Evolutionary conservation across 768 basidiomycete species (phyloP).

Genomic region (Gyrodon lividus): DNA sequence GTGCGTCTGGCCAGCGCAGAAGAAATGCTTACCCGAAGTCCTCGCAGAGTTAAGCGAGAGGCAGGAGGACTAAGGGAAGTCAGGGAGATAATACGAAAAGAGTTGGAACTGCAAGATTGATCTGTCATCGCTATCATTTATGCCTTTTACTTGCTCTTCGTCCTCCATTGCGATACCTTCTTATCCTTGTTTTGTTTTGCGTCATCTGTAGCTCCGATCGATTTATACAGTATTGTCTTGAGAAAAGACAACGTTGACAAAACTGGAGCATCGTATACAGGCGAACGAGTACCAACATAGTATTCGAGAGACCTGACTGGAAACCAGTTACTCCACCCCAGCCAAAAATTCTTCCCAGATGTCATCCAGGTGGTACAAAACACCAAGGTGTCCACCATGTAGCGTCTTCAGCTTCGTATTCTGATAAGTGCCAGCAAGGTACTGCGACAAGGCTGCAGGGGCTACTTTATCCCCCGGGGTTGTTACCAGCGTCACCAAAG

Average conservation of each 20-base stretch:
- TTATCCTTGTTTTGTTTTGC: slow-evolving; percentile 23
- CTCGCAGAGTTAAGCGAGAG: slow-evolving; percentile 67
- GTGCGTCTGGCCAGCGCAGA: slow-evolving; percentile 58
- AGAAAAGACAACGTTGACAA: too few relatives aligned
- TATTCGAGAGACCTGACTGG: too few relatives aligned
- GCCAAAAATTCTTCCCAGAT: slow-evolving; percentile 40
- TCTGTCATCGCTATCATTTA: slow-evolving; percentile 31
- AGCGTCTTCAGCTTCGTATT: slow-evolving; percentile 41
- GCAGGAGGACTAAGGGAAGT: slow-evolving; percentile 75
- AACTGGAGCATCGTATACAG: not conserved
- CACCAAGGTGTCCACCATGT: slow-evolving; percentile 50
- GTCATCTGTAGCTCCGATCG: slow-evolving; percentile 13
- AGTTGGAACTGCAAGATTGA: slow-evolving; percentile 69
- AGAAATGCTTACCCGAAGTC: slow-evolving; percentile 67
- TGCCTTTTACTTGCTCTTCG: slow-evolving; percentile 4
- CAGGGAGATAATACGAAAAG: slow-evolving; percentile 75
- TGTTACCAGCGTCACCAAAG: slow-evolving; percentile 46
- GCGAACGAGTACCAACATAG: too few relatives aligned
- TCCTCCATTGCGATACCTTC: slow-evolving; percentile 17
- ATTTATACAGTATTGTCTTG: slow-evolving; percentile 2
- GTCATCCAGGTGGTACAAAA: slow-evolving; percentile 44
- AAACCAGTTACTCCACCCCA: slow-evolving; percentile 7
- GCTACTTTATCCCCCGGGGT: slow-evolving; percentile 42
- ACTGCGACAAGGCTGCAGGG: slow-evolving; percentile 45
- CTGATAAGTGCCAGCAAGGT: slow-evolving; percentile 47